phyloP scores from a whole-genome alignment of 2,329 filamentous ascomycete genomes.

The Penicillium italicum region DNA sequence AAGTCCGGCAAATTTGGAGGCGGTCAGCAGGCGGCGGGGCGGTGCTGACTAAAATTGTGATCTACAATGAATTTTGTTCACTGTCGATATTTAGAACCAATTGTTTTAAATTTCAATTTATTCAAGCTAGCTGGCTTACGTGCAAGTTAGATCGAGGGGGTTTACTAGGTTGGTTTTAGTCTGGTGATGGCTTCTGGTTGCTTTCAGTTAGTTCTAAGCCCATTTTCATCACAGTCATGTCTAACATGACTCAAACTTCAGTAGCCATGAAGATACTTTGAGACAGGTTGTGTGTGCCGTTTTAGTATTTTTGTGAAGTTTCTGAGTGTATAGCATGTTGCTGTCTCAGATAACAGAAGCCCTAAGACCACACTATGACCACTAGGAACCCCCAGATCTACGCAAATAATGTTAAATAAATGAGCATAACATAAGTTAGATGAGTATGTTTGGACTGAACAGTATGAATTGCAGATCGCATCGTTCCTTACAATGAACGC shows the following conservation, averaged over 20 bases:
- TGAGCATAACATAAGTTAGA: background rate
- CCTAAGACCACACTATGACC: background rate
- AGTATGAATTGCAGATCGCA: background rate
- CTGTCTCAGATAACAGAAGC: background rate
- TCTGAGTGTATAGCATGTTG: background rate
- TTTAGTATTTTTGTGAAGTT: background rate
- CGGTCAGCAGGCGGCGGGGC: conserved; percentile 4
- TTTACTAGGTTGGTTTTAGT: no score
- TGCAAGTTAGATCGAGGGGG: background rate
- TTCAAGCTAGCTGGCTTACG: background rate
- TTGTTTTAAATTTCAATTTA: background rate
- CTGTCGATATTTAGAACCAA: background rate
- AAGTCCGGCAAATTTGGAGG: conserved; percentile 9
- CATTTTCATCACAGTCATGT: background rate
- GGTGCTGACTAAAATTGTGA: background rate
- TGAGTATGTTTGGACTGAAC: no score
- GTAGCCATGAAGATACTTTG: no score
- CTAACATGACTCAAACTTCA: background rate
- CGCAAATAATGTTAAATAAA: background rate
- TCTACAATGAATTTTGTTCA: background rate
- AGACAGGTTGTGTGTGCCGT: background rate
- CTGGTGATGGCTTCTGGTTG: no score
- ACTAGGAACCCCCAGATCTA: background rate
- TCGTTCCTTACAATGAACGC: background rate
- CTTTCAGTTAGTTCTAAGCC: background rate